phyloP scores from a whole-genome alignment of 805 yeast genomes.

The Ogataea siamensis region DNA sequence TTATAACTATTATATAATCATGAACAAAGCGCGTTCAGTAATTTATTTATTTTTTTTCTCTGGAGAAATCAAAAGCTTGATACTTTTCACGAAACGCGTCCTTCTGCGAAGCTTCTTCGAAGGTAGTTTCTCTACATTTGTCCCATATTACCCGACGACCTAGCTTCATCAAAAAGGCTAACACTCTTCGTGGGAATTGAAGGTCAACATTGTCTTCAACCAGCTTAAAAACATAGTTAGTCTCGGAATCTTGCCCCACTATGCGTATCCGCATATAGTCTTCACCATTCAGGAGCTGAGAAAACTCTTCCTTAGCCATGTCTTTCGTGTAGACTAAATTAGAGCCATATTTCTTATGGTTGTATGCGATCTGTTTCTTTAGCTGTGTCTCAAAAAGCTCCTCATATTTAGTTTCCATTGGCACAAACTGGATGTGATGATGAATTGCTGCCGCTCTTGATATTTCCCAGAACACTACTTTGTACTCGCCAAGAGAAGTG shows the following conservation, averaged over 20 bases:
- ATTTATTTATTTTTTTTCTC: constrained; percentile 9
- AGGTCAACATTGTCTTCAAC: constrained; percentile 49
- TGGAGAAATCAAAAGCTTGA: constrained; percentile 52
- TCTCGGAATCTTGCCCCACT: constrained; percentile 13
- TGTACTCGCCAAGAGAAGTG: constrained; percentile 36
- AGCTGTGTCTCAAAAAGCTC: constrained; percentile 44
- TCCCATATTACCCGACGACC: constrained; percentile 76
- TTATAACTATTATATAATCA: constrained; percentile 10
- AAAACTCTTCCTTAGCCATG: constrained; percentile 21
- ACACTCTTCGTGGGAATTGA: constrained; percentile 80
- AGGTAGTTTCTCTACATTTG: constrained; percentile 61
- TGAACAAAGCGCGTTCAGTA: constrained; percentile 15
- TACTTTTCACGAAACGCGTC: constrained; percentile 58
- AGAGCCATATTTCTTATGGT: constrained; percentile 9
- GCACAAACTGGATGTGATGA: constrained; percentile 73
- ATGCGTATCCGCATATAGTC: constrained; percentile 39
- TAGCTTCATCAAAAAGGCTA: constrained; percentile 59
- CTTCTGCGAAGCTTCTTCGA: constrained; percentile 64
- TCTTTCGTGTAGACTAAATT: constrained; percentile 11
- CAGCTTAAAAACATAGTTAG: constrained; percentile 32
- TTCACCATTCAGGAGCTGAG: constrained; percentile 29
- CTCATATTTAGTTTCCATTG: constrained; percentile 46
- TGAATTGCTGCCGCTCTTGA: constrained; percentile 66
- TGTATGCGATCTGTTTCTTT: constrained; percentile 10
- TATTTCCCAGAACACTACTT: constrained; percentile 68